Evolutionary conservation across 176 grass and related monocot genomes (phyloP).

Genomic region (Oryza brachyantha): DNA sequence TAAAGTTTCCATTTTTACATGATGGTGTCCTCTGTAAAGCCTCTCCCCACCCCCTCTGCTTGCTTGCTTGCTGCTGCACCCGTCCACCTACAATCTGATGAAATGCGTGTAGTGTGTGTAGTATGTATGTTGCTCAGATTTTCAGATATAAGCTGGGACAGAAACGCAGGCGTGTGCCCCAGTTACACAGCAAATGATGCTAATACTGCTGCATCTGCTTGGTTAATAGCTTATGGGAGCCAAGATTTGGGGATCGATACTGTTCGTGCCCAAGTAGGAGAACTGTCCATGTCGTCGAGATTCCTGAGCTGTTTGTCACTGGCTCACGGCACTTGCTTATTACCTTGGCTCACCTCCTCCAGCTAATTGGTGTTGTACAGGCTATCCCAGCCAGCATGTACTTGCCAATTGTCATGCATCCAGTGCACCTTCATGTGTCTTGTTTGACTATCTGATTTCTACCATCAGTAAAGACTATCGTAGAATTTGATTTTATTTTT

Average conservation of each 20-base stretch:
- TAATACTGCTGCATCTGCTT: not conserved
- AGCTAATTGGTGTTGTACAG: not conserved
- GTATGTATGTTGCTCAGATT: not conserved
- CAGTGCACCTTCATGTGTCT: not conserved
- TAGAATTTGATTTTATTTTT: too few relatives aligned
- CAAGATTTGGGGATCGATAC: not conserved
- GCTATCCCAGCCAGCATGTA: too few relatives aligned
- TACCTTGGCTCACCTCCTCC: not conserved
- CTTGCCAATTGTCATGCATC: not conserved
- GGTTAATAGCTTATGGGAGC: not conserved
- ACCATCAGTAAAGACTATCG: too few relatives aligned
- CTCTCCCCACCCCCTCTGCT: not conserved
- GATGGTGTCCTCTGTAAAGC: slow-evolving; percentile 29
- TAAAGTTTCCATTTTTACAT: slow-evolving; percentile 34
- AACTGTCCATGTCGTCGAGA: not conserved
- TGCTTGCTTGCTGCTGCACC: not conserved
- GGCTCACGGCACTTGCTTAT: not conserved
- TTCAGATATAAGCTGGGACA: not conserved
- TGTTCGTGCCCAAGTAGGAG: not conserved
- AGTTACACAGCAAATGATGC: slow-evolving; percentile 7
- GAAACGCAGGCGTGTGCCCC: not conserved
- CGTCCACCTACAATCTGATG: not conserved
- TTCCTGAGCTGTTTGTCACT: not conserved
- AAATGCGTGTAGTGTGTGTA: not conserved
- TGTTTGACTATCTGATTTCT: too few relatives aligned